phyloP scores from a whole-genome alignment of 2,329 filamentous ascomycete species.

The Colletotrichum nymphaeae region DNA sequence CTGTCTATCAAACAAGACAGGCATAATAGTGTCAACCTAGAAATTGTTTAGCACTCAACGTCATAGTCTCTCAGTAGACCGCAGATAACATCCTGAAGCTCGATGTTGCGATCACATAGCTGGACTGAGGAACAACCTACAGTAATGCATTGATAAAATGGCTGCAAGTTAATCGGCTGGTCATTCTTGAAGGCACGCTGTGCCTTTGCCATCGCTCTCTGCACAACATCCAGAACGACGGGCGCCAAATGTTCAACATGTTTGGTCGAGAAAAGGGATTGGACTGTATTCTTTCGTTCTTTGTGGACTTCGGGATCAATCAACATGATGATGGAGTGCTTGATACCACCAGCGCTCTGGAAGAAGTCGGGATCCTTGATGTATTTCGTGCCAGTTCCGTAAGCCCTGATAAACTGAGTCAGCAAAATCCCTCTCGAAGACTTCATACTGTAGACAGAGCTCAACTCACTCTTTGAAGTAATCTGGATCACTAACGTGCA shows the following conservation, averaged over 20 bases:
- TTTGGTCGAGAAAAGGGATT: not conserved
- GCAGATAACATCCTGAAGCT: too few species aligned
- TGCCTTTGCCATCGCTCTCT: not conserved
- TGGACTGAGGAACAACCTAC: not conserved
- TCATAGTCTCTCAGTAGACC: not conserved
- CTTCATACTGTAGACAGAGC: too few species aligned
- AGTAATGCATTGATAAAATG: not conserved
- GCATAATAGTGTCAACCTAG: not conserved
- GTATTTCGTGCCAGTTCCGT: not conserved
- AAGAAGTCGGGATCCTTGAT: constrained; percentile 12
- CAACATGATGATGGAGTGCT: constrained; percentile 25
- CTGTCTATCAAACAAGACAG: not conserved
- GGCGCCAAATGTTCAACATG: not conserved
- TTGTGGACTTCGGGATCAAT: constrained; percentile 19
- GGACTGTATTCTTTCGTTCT: constrained; percentile 5
- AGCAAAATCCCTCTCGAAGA: too few species aligned
- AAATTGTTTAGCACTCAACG: not conserved
- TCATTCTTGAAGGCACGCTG: not conserved
- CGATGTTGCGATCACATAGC: not conserved
- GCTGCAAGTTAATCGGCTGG: not conserved
- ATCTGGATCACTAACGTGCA: not conserved
- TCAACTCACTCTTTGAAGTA: not conserved
- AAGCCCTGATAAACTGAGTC: not conserved
- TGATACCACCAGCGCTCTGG: constrained; percentile 18
- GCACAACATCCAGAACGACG: not conserved